Conservation (phyloP, 202 grass and related monocot species). For the Saccharum hybrid region DNA sequence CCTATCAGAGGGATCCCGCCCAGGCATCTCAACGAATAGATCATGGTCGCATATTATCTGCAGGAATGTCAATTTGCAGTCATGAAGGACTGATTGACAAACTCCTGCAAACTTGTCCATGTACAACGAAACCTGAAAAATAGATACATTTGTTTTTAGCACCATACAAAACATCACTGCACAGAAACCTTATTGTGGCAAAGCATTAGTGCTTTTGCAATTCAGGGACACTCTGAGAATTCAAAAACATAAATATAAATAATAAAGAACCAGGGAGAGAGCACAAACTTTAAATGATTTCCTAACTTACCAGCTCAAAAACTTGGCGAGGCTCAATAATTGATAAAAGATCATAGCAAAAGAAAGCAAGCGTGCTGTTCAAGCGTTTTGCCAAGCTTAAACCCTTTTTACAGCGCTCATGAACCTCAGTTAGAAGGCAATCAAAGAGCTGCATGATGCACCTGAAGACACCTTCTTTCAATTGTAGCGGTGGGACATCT, state of each 20-base stretch:
- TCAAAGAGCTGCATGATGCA: conserved; percentile 97
- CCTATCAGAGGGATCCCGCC: conserved; percentile 98
- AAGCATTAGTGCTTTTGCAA: conserved; percentile 34
- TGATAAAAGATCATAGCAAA: conserved; percentile 96
- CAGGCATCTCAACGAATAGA: conserved; percentile 99
- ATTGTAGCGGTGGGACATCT: conserved; percentile 90
- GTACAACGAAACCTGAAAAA: conserved; percentile 90
- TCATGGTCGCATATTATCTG: conserved; percentile 99
- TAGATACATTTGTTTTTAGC: conserved; percentile 32
- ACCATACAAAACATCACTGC: conserved; percentile 28
- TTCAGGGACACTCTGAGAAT: neutral
- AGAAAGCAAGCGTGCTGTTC: conserved; percentile 97
- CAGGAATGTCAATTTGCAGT: conserved; percentile 97
- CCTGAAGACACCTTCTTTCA: conserved; percentile 99
- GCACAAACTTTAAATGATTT: conserved; percentile 21
- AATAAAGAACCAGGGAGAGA: conserved; percentile 17
- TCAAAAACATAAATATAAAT: conserved; percentile 23
- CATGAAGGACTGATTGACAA: conserved; percentile 94
- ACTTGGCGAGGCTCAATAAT: conserved; percentile 98
- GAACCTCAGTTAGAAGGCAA: conserved; percentile 98
- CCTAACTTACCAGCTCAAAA: conserved; percentile 89
- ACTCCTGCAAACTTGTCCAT: conserved; percentile 99
- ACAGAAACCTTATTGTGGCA: conserved; percentile 26
- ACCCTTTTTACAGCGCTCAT: conserved; percentile 99
- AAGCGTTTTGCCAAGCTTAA: conserved; percentile 93